Conservation (phyloP, 352 stramenopile species). For the Chrysophaeum taylorii region DNA sequence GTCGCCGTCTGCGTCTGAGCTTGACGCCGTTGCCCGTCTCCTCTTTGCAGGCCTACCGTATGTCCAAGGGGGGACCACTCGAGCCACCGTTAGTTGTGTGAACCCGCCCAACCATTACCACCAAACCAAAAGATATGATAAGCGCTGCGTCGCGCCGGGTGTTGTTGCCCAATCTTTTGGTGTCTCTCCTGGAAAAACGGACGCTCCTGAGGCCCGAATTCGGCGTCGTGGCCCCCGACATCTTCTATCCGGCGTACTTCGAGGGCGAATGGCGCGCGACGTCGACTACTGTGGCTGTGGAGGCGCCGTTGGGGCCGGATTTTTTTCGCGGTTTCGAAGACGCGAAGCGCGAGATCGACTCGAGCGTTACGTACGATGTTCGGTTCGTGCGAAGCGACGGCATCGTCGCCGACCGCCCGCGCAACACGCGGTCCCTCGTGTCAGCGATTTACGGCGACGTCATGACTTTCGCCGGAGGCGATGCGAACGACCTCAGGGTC, state of each 20-base stretch:
- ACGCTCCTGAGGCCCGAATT: no score
- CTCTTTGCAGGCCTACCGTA: no score
- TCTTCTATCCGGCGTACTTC: constrained; percentile 7
- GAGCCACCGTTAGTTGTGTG: no score
- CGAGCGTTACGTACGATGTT: not conserved
- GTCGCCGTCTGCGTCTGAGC: no score
- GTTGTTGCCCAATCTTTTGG: no score
- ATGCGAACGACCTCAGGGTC: not conserved
- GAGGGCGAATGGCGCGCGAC: not conserved
- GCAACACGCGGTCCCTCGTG: not conserved
- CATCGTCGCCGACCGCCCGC: not conserved
- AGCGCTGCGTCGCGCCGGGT: no score
- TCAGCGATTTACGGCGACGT: not conserved
- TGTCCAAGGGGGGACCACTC: no score
- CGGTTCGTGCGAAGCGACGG: not conserved
- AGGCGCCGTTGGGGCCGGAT: not conserved
- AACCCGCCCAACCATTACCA: no score
- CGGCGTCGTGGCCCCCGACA: not conserved
- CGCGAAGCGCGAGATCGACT: not conserved
- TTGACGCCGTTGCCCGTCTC: no score
- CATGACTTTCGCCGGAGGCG: not conserved
- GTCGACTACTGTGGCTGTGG: not conserved
- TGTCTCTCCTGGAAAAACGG: no score
- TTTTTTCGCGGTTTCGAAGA: not conserved
- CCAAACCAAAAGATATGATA: no score